Base-by-base conservation (phyloP, 805 yeast genomes). In the Candida orba region DNA sequence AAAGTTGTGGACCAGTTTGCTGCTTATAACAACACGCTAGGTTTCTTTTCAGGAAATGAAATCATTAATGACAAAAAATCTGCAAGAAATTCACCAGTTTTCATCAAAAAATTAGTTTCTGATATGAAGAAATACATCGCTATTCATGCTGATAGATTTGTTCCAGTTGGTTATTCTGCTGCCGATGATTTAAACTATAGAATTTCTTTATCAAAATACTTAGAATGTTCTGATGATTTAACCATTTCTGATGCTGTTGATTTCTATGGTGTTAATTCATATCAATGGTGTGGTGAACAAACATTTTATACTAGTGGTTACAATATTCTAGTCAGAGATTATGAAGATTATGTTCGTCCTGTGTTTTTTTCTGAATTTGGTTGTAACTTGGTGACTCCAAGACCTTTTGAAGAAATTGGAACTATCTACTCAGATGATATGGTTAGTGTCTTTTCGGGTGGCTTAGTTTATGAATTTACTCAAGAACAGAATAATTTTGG, bases 261-360 rank as follows among this genome's bases (percentile, higher is more conserved):
- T 58, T 88, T 91, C 69, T 89, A 85, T 64, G 99, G 97, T 23
- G 79, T 91, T 56, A 91, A 93, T 67, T 87, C 95, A 40, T 93
- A 93, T 64, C 86, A 89, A 50, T 91, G 98, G 98, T 93, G 98
- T 70, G 98, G 98, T 3, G 75, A 78, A 39, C 96, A 88, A 61
- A 84, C 93, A 0, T 80, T 88, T 59, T 67, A 78, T 47, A 71
- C 86, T 2, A 83, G 95, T 53, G 97, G 96, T 0, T 84, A 81
- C 53, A 71, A 75, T 48, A 56, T 66, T n/a, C 73, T 91, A 29
- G 84, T 85, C 8, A 70, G 71, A 29, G 95, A 86, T 48, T 90
- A 88, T 58, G 58, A 65, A 20, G 74, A 75, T 31, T 87, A 75
- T 58, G 61, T 84, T 3, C 76, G 79, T 44, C 98, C 98, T 1